Percentiles rank a stretch among this genome's conserved stretches.
Evolutionary conservation across 305 asterid species (phyloP).

Genomic region (Salvia sclarea): DNA sequence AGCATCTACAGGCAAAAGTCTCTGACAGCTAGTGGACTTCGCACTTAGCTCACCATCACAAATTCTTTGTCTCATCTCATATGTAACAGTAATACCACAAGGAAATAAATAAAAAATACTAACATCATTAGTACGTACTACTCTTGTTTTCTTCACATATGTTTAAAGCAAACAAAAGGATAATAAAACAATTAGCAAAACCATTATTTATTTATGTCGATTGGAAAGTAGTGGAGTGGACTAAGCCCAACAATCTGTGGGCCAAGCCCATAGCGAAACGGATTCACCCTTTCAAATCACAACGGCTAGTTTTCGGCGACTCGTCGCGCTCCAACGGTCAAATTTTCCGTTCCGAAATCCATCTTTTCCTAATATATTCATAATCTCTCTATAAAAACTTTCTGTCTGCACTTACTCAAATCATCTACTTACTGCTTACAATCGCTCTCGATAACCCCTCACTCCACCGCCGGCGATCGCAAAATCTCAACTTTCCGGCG

Average conservation of each 20-base stretch:
- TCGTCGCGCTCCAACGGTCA: conserved; percentile 67
- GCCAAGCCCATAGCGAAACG: background rate
- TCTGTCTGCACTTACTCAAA: background rate
- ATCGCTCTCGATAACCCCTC: conserved; percentile 6
- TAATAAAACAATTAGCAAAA: background rate
- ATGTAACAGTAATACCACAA: too few species aligned
- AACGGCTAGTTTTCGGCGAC: conserved; percentile 61
- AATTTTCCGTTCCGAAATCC: conserved; percentile 34
- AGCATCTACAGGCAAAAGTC: too few species aligned
- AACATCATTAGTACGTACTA: too few species aligned
- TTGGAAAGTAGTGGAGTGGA: background rate
- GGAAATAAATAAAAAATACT: too few species aligned
- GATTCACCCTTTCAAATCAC: conserved; percentile 41
- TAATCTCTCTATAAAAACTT: conserved; percentile 33
- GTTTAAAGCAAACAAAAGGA: too few species aligned
- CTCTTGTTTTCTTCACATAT: too few species aligned
- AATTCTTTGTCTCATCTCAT: too few species aligned
- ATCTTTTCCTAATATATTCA: conserved; percentile 14
- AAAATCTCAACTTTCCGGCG: conserved; percentile 14
- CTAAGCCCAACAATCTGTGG: conserved; percentile 17
- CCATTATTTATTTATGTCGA: too few species aligned
- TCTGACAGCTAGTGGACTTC: too few species aligned
- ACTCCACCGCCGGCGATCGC: background rate
- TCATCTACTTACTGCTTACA: conserved; percentile 18
- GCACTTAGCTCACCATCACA: too few species aligned